A percentile compares a stretch with the other conserved stretches of the same genome.
Evolutionary conservation across 2,329 filamentous ascomycete genomes (phyloP).

Genomic region (Fusarium miscanthi): DNA sequence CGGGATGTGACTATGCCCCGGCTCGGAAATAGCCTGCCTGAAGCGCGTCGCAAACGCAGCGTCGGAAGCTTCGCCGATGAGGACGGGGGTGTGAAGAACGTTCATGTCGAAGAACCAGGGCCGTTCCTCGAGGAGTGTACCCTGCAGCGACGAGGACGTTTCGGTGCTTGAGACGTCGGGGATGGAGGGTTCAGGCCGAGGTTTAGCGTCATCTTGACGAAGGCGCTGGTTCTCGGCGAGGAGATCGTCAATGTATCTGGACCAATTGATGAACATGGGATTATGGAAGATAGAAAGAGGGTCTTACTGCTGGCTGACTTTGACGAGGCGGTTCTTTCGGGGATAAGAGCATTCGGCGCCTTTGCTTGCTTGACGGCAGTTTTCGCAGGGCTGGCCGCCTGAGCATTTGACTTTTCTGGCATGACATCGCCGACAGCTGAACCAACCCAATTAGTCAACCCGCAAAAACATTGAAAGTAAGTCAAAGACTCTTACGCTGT

Average conservation of each 20-base stretch:
- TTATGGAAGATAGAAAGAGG: fast-evolving
- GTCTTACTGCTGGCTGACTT: slow-evolving; percentile 48
- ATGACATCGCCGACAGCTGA: slow-evolving; percentile 49
- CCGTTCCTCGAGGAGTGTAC: slow-evolving; percentile 36
- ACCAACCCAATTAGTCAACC: not conserved
- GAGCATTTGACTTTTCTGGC: slow-evolving; percentile 51
- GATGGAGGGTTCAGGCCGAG: slow-evolving; percentile 21
- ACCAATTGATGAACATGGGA: not conserved
- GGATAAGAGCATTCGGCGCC: slow-evolving; percentile 49
- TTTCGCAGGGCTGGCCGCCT: slow-evolving; percentile 49
- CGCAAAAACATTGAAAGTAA: not conserved
- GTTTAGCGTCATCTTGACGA: slow-evolving; percentile 27
- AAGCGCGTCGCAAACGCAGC: slow-evolving; percentile 52
- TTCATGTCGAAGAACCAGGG: slow-evolving; percentile 52
- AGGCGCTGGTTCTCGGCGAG: slow-evolving; percentile 50
- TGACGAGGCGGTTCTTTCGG: slow-evolving; percentile 47
- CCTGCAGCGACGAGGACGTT: slow-evolving; percentile 26
- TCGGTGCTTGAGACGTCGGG: slow-evolving; percentile 26
- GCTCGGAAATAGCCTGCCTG: slow-evolving; percentile 49
- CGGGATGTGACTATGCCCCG: slow-evolving; percentile 48
- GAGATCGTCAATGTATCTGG: slow-evolving; percentile 51
- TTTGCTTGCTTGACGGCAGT: slow-evolving; percentile 47
- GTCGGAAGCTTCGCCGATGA: slow-evolving; percentile 53
- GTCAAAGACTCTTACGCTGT: slow-evolving; percentile 32
- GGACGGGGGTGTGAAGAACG: slow-evolving; percentile 49